phyloP scores from a whole-genome alignment of 805 yeast species.

The Candida alai region DNA sequence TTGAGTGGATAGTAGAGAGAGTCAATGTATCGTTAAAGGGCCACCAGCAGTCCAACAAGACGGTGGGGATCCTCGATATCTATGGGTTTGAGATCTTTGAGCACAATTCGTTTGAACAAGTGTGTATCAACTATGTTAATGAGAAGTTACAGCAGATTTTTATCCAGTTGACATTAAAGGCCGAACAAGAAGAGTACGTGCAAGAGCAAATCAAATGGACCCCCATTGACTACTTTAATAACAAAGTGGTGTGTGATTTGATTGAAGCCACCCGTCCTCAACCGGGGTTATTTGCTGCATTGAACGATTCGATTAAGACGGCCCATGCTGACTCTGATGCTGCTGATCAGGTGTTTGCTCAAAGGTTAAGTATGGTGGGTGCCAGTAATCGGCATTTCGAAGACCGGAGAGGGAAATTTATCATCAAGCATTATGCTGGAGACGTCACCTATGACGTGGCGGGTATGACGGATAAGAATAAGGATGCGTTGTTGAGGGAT shows the following conservation, averaged over 20 bases:
- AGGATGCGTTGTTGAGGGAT: constrained; percentile 89
- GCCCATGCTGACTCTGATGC: constrained; percentile 97
- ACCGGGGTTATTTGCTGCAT: constrained; percentile 93
- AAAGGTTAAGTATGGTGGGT: constrained; percentile 78
- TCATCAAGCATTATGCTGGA: constrained; percentile 96
- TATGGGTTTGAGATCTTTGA: constrained; percentile 96
- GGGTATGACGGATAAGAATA: constrained; percentile 94
- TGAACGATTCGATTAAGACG: constrained; percentile 95
- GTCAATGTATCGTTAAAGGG: constrained; percentile 73
- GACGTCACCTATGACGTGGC: constrained; percentile 90
- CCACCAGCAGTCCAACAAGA: constrained; percentile 42
- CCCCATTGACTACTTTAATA: constrained; percentile 94
- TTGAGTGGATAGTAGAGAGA: constrained; percentile 94
- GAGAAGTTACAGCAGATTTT: constrained; percentile 96
- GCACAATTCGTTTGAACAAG: constrained; percentile 90
- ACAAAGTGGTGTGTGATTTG: constrained; percentile 92
- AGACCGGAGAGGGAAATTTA: constrained; percentile 78
- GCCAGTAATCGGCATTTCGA: constrained; percentile 84
- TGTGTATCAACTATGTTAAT: constrained; percentile 93
- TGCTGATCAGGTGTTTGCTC: constrained; percentile 94
- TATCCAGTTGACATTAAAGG: constrained; percentile 89
- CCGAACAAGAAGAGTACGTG: constrained; percentile 97
- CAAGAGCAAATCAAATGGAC: constrained; percentile 96
- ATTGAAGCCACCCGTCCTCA: constrained; percentile 87
- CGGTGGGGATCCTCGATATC: constrained; percentile 92